Base-by-base conservation (phyloP, 192 early-diverging fungal species). In the Entomortierella lignicola region DNA sequence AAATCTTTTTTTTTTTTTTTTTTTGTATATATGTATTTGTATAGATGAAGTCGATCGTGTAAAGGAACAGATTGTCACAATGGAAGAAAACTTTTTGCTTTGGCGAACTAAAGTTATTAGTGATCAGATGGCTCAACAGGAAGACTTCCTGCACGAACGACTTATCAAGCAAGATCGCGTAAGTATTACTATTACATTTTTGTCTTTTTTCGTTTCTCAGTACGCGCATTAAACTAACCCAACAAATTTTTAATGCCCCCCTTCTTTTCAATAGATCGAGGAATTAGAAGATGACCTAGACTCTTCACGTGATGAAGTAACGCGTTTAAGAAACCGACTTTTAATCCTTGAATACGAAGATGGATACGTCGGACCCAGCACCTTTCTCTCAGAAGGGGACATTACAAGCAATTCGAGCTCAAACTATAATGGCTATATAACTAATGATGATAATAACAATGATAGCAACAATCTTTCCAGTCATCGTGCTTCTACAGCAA, bases 31-130 rank as follows among this genome's bases (percentile, higher is more conserved):
- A 23, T 15, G 34, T 39, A 32, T 54, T 21, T 43, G 25, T 41
- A 54, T 56, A 77, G 66, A 50, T 2, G 74, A 77, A 26, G 55
- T 63, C 7, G 66, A 69, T 26, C 55, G 30, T 2, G 55, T 41
- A 31, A 77, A 69, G 55, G 61, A 58, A n/a, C 60, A 69, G 53
- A 60, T 77, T 13, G 62, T 47, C 8, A 69, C 21, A 5, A 77
- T 77, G 74, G 74, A 77, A 55, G 61, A 64, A 32, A 69, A 69
- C 50, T 77, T 77, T 59, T 64, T 77, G 47, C 47, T 77, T 4
- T 77, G 74, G 74, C 39, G 66, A 8, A 59, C 55, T 23, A 77
- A 77, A 37, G 74, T 77, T 44, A 66, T 69, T 18, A 59, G 58
- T 23, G 74, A 77, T 34, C 74, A 77, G 30, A 55, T 64, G 66